Base-by-base conservation (phyloP, 2,329 filamentous ascomycete species). In the Pezicula carpinea region DNA sequence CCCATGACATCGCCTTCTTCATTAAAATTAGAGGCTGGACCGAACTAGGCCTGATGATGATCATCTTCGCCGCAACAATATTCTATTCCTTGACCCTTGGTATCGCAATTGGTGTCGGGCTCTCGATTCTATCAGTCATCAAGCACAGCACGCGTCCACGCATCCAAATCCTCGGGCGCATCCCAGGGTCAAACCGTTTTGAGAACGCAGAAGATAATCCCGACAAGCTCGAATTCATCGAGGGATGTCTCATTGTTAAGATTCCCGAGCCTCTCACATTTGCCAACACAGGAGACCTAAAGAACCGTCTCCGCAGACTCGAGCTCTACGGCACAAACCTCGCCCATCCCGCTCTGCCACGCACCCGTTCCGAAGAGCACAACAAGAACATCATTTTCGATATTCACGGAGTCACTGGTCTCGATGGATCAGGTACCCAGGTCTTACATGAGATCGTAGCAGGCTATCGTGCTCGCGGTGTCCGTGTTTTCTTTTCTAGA, bases 191-290 rank as follows among this genome's bases (percentile, higher is more conserved):
- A 0, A 80, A 86, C 54, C 82, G 81, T 5, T 96, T 95, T 60
- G 88, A 92, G 54, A 95, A 95, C 59, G 90, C 91, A 1, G 91
- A 84, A 59, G 71, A 84, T 1, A 79, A 87, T 47, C 79, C 84
- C 0, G 82, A 85, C 38, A 76, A 78, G 22, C 75, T 97, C 3
- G 92, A 97, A 64, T 91, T 95, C 59, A 79, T 96, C 44, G 91
- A 96, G 54, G 89, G 92, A 14, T 95, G 88, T 51, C 73, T 99
- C 8, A 96, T 99, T 50, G 89, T 97, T 59, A 97, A 97, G 73
- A 97, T 99, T 46, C 92, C 93, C 0, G 93, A 99, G 63, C 93
- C 93, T 0, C 73, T 99, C 43, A 97, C 92, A 0, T 99, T 99
- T 65, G 92, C 92, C 61, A 99, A 99, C 65, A 97, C 93, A 0